Conservation (phyloP, 176 grass and related monocot genomes). For the Thalia dealbata region DNA sequence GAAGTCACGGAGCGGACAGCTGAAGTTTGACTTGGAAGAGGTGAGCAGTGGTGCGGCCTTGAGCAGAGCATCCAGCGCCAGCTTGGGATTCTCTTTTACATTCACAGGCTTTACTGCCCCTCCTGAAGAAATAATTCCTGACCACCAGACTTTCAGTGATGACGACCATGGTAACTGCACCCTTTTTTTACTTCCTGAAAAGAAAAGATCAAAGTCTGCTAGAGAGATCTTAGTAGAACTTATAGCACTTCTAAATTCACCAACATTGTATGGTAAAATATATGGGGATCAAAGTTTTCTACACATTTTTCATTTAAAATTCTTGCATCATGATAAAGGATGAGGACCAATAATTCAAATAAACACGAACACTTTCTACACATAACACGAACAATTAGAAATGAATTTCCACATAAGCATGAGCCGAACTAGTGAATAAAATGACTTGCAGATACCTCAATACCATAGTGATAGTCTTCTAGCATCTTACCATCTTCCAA, state of each 20-base stretch:
- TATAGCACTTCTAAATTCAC: no score
- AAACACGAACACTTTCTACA: no score
- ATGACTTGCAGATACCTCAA: not conserved
- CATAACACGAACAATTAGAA: not conserved
- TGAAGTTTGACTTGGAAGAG: constrained; percentile 65
- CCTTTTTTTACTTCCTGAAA: not conserved
- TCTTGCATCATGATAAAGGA: no score
- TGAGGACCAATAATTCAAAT: not conserved
- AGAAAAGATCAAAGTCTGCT: not conserved
- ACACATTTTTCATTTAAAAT: no score
- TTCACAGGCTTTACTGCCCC: constrained; percentile 93
- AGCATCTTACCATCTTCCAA: no score
- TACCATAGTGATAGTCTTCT: not conserved
- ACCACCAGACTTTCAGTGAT: constrained; percentile 39
- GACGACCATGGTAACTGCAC: constrained; percentile 37
- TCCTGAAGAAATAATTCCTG: constrained; percentile 33
- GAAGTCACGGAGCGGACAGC: constrained; percentile 77
- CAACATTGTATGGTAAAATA: no score
- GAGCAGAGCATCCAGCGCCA: constrained; percentile 93
- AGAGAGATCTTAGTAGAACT: no score
- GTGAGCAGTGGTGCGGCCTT: constrained; percentile 62
- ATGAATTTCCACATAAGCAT: not conserved
- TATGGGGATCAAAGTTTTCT: no score
- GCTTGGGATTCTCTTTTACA: constrained; percentile 92
- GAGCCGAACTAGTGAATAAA: not conserved